phyloP scores from a whole-genome alignment of 2,329 filamentous ascomycete genomes.

The Clarireedia sp. region DNA sequence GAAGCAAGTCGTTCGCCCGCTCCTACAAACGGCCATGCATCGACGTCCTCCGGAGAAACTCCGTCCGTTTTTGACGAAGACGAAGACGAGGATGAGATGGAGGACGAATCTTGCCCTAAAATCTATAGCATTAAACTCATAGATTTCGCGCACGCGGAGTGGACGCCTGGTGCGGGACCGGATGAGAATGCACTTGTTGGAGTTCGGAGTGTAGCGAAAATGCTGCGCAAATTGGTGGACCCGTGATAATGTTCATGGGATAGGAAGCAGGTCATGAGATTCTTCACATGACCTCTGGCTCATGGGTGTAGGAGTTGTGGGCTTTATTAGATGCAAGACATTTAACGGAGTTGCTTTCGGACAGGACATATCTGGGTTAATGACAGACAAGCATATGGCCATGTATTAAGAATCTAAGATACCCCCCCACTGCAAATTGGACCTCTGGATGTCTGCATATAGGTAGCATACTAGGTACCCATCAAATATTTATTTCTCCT shows the following conservation, averaged over 20 bases:
- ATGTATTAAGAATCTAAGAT: constrained; percentile 7
- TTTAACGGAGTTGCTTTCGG: constrained; percentile 6
- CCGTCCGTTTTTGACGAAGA: constrained; percentile 25
- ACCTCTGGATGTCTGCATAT: constrained; percentile 6
- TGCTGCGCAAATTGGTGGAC: constrained; percentile 54
- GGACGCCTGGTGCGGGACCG: constrained; percentile 68
- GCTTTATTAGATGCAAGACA: constrained; percentile 5
- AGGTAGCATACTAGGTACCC: not conserved
- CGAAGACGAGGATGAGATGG: constrained; percentile 49
- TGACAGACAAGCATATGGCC: constrained; percentile 6
- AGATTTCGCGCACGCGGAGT: constrained; percentile 90
- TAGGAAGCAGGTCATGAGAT: not conserved
- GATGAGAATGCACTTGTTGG: constrained; percentile 79
- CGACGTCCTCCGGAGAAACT: constrained; percentile 23
- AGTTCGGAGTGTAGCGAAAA: constrained; percentile 60
- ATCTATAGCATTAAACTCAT: constrained; percentile 81
- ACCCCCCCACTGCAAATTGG: constrained; percentile 8
- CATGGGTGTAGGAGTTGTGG: constrained; percentile 4
- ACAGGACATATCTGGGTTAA: constrained; percentile 4
- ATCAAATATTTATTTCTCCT: not conserved
- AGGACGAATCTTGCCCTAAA: constrained; percentile 49
- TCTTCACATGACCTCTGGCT: not conserved
- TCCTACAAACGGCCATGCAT: constrained; percentile 22
- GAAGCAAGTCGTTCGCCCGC: constrained; percentile 27
- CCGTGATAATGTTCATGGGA: not conserved